Conservation (phyloP, 208 protist genomes). For the Histomonas meleagridis region DNA sequence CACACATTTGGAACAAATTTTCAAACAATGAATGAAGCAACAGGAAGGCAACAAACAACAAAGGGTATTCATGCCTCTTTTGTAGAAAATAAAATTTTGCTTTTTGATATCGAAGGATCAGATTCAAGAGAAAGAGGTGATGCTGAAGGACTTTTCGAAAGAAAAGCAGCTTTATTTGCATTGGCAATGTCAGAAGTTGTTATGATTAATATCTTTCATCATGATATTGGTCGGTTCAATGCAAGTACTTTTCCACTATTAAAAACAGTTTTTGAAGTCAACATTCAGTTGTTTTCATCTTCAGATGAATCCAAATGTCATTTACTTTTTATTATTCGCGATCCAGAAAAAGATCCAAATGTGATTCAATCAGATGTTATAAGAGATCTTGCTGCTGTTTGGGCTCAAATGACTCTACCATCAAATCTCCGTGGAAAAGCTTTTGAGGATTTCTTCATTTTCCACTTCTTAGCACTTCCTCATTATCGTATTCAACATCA, state of each 20-base stretch:
- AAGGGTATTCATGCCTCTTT: constrained; percentile 38
- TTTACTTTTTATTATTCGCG: constrained; percentile 43
- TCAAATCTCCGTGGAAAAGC: background rate
- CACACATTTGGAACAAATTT: constrained; percentile 42
- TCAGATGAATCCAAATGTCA: background rate
- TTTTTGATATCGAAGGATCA: constrained; percentile 44
- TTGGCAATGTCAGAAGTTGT: constrained; percentile 39
- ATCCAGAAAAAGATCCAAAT: constrained; percentile 8
- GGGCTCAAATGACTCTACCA: constrained; percentile 39
- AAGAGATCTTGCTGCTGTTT: constrained; percentile 37
- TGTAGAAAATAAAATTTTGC: background rate
- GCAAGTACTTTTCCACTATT: constrained; percentile 37
- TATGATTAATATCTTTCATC: constrained; percentile 44
- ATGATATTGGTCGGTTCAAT: constrained; percentile 43
- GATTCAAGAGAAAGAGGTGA: constrained; percentile 39
- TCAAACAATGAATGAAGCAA: constrained; percentile 35
- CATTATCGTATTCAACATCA: constrained; percentile 36
- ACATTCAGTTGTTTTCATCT: constrained; percentile 36
- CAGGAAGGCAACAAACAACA: constrained; percentile 40
- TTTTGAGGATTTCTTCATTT: constrained; percentile 38
- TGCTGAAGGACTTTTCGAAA: constrained; percentile 39
- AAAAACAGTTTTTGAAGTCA: constrained; percentile 41
- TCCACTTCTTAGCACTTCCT: constrained; percentile 37
- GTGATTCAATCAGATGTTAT: background rate
- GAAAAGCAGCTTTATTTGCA: constrained; percentile 38